phyloP scores from a whole-genome alignment of 805 yeast genomes.

The Candida montana region DNA sequence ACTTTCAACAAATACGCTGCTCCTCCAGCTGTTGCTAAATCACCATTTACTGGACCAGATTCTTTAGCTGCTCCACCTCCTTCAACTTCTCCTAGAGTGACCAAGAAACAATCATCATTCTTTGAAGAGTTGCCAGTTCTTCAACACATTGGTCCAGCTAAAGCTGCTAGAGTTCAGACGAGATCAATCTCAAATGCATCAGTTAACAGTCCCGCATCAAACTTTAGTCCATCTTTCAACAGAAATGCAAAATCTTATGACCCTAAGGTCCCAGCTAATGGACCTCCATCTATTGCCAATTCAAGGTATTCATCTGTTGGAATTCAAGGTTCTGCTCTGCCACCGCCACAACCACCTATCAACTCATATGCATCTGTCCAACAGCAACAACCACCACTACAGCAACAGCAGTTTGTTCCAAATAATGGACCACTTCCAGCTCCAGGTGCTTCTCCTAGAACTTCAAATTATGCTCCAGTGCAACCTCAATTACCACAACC shows the following conservation, averaged over 20 bases:
- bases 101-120: conserved; percentile 37
- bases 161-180: conserved; percentile 11
- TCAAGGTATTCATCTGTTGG: not conserved
- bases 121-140: conserved; percentile 54
- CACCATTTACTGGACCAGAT: not conserved
- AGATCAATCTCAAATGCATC: conserved; percentile 1
- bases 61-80: not conserved
- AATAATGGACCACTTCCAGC: no score
- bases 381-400: not conserved
- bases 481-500: not conserved
- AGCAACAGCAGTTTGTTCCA: no score
- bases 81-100: conserved; percentile 13
- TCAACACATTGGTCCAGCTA: conserved; percentile 22
- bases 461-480: not conserved
- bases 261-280: not conserved
- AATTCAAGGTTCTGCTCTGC: not conserved
- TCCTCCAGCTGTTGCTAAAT: not conserved
- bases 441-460: conserved; percentile 3
- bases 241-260: conserved; percentile 1
- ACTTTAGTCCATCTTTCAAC: not conserved
- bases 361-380: not conserved
- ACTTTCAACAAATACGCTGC: not conserved
- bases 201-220: conserved; percentile 4
- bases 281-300: not conserved
- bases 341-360: not conserved